Evolutionary conservation across 2,329 filamentous ascomycete species (phyloP).

Genomic region (Myotisia sp.): DNA sequence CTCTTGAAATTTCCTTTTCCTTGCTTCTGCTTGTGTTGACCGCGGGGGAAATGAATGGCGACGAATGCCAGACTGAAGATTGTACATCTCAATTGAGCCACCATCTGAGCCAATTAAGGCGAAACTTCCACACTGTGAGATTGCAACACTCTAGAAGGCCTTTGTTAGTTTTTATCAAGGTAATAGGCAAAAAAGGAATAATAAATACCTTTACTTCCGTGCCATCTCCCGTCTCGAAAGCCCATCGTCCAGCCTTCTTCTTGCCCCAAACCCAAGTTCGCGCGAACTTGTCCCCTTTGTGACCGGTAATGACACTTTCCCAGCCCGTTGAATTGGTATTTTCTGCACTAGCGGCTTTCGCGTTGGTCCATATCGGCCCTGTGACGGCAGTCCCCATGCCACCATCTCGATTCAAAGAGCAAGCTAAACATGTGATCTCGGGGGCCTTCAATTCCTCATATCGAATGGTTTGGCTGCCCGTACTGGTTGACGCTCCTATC

Average conservation of each 20-base stretch:
- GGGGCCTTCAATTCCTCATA: constrained; percentile 59
- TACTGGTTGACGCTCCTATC: constrained; percentile 11
- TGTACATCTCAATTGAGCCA: constrained; percentile 87
- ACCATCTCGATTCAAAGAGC: constrained; percentile 83
- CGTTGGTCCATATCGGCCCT: constrained; percentile 71
- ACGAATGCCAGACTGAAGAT: constrained; percentile 82
- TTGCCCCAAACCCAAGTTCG: constrained; percentile 98
- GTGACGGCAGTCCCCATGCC: constrained; percentile 76
- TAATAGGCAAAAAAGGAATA: background rate
- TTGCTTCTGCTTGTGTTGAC: constrained; percentile 62
- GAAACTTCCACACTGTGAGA: constrained; percentile 88
- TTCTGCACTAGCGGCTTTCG: constrained; percentile 50
- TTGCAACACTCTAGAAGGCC: constrained; percentile 54
- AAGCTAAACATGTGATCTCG: constrained; percentile 81
- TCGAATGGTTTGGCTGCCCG: constrained; percentile 11
- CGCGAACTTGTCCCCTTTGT: constrained; percentile 68
- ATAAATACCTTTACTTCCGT: constrained; percentile 49
- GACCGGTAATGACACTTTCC: constrained; percentile 93
- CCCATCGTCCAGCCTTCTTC: constrained; percentile 85
- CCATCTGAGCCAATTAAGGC: constrained; percentile 72
- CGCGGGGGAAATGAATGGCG: constrained; percentile 75
- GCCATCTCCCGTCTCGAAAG: constrained; percentile 71
- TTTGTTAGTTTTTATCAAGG: constrained; percentile 8
- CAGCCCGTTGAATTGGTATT: constrained; percentile 73
- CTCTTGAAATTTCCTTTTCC: constrained; percentile 53